phyloP scores from a whole-genome alignment of 2,329 filamentous ascomycete species.

The Dactylellina parvicollis region DNA sequence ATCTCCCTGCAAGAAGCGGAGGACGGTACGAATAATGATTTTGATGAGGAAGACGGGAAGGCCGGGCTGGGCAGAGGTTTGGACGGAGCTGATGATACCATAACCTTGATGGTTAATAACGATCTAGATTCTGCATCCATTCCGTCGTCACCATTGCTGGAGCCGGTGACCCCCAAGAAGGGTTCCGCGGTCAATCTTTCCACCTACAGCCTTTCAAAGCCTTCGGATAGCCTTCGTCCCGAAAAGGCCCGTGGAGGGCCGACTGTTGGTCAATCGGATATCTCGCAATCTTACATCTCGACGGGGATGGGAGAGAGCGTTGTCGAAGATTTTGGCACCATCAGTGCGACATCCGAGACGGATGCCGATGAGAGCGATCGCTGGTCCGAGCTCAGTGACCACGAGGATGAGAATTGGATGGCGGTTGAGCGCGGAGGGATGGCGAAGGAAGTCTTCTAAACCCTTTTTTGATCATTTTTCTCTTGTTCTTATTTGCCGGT shows the following conservation, averaged over 20 bases:
- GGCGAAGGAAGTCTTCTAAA: constrained; percentile 46
- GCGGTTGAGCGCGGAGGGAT: constrained; percentile 46
- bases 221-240: neutral
- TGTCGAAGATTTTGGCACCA: constrained; percentile 42
- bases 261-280: constrained; percentile 37
- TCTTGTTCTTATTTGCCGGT: neutral
- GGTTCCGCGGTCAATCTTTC: constrained; percentile 40
- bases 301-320: constrained; percentile 39
- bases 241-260: constrained; percentile 16
- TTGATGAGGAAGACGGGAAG: constrained; percentile 1
- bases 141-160: constrained; percentile 39
- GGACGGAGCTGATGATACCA: constrained; percentile 42
- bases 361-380: constrained; percentile 53
- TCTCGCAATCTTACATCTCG: constrained; percentile 45
- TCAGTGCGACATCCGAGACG: constrained; percentile 36
- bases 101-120: constrained; percentile 34
- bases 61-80: neutral
- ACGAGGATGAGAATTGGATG: constrained; percentile 49
- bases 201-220: constrained; percentile 22
- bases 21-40: too few relatives aligned
- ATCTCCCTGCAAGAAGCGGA: constrained; percentile 1
- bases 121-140: constrained; percentile 46
- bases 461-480: neutral
- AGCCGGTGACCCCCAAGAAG: constrained; percentile 37
- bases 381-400: constrained; percentile 47